Conservation (phyloP, 1,139 yeast species). For the Saccharomyces hybrid region DNA sequence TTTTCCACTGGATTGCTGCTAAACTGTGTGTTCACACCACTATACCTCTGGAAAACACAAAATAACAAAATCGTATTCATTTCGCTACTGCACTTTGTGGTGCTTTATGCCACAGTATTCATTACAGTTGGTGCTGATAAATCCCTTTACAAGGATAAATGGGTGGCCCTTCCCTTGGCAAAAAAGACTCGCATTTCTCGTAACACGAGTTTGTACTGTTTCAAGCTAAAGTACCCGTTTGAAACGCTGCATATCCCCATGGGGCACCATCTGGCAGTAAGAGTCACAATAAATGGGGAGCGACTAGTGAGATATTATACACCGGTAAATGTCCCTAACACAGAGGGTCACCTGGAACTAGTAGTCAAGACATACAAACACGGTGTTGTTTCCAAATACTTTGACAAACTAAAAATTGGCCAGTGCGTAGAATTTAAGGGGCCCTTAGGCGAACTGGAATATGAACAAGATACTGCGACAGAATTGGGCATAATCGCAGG, state of each 20-base stretch:
- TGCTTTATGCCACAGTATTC: constrained; percentile 35
- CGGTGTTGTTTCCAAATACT: constrained; percentile 57
- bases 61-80: background rate
- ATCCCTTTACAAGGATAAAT: constrained; percentile 44
- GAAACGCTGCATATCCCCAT: constrained; percentile 61
- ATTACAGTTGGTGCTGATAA: constrained; percentile 41
- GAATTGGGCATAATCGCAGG: constrained; percentile 70
- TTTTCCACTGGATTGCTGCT: background rate
- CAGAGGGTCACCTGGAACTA: constrained; percentile 65
- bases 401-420: constrained; percentile 58
- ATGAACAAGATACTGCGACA: constrained; percentile 51
- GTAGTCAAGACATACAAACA: constrained; percentile 65
- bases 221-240: constrained; percentile 51
- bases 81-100: background rate
- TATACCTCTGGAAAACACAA: background rate
- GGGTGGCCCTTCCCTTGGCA: constrained; percentile 59
- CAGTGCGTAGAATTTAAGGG: constrained; percentile 66
- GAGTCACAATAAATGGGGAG: constrained; percentile 47
- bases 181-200: constrained; percentile 65
- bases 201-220: constrained; percentile 66
- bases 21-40: background rate
- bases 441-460: constrained; percentile 66
- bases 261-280: constrained; percentile 63
- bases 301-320: constrained; percentile 63
- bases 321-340: constrained; percentile 64